phyloP scores from a whole-genome alignment of 805 yeast species.

The Limtongia smithiae region DNA sequence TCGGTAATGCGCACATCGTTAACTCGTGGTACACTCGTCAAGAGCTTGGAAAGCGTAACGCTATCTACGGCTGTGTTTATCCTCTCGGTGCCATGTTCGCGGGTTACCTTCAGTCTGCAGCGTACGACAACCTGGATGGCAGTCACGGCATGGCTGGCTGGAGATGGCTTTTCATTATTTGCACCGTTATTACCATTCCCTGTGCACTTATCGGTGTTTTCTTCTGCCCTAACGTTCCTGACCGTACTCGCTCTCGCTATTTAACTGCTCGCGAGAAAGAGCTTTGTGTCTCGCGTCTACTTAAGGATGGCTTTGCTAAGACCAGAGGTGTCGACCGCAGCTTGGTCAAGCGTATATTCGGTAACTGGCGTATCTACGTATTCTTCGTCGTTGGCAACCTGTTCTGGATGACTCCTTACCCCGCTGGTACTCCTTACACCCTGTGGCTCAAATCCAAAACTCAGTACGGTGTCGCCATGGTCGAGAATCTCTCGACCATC shows the following conservation, averaged over 20 bases:
- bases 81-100: slow-evolving; percentile 60
- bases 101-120: slow-evolving; percentile 59
- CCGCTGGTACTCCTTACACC: slow-evolving; percentile 18
- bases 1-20: slow-evolving; percentile 42
- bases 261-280: slow-evolving; percentile 55
- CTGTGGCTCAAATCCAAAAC: slow-evolving; percentile 15
- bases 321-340: slow-evolving; percentile 17
- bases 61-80: slow-evolving; percentile 58
- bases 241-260: slow-evolving; percentile 57
- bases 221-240: slow-evolving; percentile 64
- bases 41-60: slow-evolving; percentile 59
- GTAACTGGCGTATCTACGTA: slow-evolving; percentile 18
- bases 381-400: slow-evolving; percentile 17
- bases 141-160: slow-evolving; percentile 56
- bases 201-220: slow-evolving; percentile 56
- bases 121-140: slow-evolving; percentile 48
- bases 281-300: slow-evolving; percentile 46
- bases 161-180: slow-evolving; percentile 71
- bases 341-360: slow-evolving; percentile 18
- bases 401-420: slow-evolving; percentile 25
- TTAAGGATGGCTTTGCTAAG: slow-evolving; percentile 13
- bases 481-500: slow-evolving; percentile 50
- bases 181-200: slow-evolving; percentile 55
- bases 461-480: slow-evolving; percentile 7
- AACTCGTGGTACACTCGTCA: slow-evolving; percentile 52